Percentiles rank a stretch among this genome's conserved stretches.
Evolutionary conservation across 352 stramenopile species (phyloP).

Genomic region (Globisporangium irregulare): DNA sequence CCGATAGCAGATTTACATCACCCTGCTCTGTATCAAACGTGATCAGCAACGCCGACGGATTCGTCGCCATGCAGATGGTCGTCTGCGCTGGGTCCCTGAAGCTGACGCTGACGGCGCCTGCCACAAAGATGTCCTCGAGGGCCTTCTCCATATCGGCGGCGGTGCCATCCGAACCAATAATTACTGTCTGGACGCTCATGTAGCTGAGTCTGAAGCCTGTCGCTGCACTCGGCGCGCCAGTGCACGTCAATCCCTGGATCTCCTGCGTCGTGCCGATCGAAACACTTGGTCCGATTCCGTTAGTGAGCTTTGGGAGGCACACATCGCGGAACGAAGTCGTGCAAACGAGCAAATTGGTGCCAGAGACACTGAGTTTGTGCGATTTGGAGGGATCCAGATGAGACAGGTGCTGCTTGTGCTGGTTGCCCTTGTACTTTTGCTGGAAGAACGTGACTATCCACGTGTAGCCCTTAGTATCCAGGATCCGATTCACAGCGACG

Average conservation of each 20-base stretch:
- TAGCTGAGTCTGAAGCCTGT: slow-evolving; percentile 63
- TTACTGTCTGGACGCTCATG: slow-evolving; percentile 45
- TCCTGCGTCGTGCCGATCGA: slow-evolving; percentile 42
- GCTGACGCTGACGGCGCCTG: slow-evolving; percentile 50
- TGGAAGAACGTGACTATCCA: slow-evolving; percentile 75
- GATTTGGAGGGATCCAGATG: slow-evolving; percentile 32
- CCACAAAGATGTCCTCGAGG: slow-evolving; percentile 50
- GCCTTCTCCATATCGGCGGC: slow-evolving; percentile 41
- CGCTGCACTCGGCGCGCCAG: slow-evolving; percentile 17
- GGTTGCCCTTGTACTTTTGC: slow-evolving; percentile 47
- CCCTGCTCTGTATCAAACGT: slow-evolving; percentile 51
- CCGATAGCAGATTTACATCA: slow-evolving; percentile 37
- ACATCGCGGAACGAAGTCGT: slow-evolving; percentile 30
- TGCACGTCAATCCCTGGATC: slow-evolving; percentile 60
- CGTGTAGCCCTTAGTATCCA: slow-evolving; percentile 70
- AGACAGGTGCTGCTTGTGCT: slow-evolving; percentile 51
- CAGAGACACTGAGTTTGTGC: slow-evolving; percentile 55
- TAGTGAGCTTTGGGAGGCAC: slow-evolving; percentile 45
- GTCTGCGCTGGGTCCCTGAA: slow-evolving; percentile 42
- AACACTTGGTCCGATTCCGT: slow-evolving; percentile 43
- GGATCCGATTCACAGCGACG: slow-evolving; percentile 46
- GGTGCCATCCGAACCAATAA: slow-evolving; percentile 39
- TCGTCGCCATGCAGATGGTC: slow-evolving; percentile 39
- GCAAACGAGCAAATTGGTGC: slow-evolving; percentile 58
- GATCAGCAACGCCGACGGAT: slow-evolving; percentile 38